These are phyloP conservation scores for Ehretia macrophylla DNA, from an alignment of 257 asterid species.

Conservation along the genomic window DNA sequence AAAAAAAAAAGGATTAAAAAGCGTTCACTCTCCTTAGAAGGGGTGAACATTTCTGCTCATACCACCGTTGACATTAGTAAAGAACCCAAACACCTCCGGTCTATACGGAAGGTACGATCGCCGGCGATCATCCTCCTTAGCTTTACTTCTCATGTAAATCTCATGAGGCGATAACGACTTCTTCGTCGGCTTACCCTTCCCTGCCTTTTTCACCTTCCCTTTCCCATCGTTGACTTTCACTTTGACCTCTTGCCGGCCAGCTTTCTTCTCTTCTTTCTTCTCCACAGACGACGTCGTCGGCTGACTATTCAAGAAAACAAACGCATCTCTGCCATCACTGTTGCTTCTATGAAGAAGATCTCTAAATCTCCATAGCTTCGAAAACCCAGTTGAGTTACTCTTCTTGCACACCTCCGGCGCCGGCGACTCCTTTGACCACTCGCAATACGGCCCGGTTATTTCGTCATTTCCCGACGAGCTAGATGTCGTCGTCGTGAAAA, in stretches of 20 bases:
- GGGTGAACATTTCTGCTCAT: slow-evolving; percentile 82
- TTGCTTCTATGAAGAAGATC: slow-evolving; percentile 44
- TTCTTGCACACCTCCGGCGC: slow-evolving; percentile 32
- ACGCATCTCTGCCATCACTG: slow-evolving; percentile 88
- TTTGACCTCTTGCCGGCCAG: background rate
- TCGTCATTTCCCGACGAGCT: slow-evolving; percentile 12
- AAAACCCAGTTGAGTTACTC: slow-evolving; percentile 76
- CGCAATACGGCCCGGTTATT: slow-evolving; percentile 34
- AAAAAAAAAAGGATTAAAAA: too few species aligned
- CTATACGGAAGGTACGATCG: slow-evolving; percentile 83
- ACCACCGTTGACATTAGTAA: slow-evolving; percentile 76
- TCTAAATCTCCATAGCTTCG: slow-evolving; percentile 61
- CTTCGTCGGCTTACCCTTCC: slow-evolving; percentile 33
- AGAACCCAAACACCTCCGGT: slow-evolving; percentile 86
- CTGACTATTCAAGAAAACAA: slow-evolving; percentile 54
- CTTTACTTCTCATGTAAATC: slow-evolving; percentile 64
- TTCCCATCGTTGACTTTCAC: slow-evolving; percentile 15
- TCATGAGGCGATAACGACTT: slow-evolving; percentile 56
- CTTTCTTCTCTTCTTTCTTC: slow-evolving; percentile 4
- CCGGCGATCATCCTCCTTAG: slow-evolving; percentile 47
- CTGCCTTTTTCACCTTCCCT: slow-evolving; percentile 29
- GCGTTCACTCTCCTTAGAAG: slow-evolving; percentile 22
- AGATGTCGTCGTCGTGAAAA: slow-evolving; percentile 11
- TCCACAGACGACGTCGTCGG: slow-evolving; percentile 15
- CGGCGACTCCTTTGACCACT: slow-evolving; percentile 34